A percentile compares a stretch with the other conserved stretches of the same genome.
These are phyloP conservation scores for Ramaria rubella DNA, from an alignment of 768 basidiomycete genomes.

Conservation along the genomic window DNA sequence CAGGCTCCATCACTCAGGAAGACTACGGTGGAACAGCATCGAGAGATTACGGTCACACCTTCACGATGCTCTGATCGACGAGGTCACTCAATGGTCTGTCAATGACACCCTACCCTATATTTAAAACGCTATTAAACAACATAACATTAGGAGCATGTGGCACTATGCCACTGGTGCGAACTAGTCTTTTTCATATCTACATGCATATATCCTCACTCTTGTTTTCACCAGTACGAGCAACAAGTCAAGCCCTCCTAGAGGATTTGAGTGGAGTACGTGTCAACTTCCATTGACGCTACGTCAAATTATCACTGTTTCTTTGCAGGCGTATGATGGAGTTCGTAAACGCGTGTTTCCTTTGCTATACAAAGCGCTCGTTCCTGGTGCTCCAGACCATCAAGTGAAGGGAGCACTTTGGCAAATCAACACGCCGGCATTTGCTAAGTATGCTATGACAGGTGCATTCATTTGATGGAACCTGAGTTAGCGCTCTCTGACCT, in stretches of 20 bases:
- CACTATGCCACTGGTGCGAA: slow-evolving; percentile 50
- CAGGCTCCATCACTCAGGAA: slow-evolving; percentile 44
- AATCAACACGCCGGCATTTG: slow-evolving; percentile 57
- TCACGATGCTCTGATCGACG: slow-evolving; percentile 62
- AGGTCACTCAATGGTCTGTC: slow-evolving; percentile 60
- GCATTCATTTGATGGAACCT: slow-evolving; percentile 4
- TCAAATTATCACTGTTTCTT: background rate
- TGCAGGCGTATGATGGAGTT: slow-evolving; percentile 64
- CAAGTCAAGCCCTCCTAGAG: slow-evolving; percentile 45
- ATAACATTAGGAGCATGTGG: slow-evolving; percentile 39
- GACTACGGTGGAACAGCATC: slow-evolving; percentile 67
- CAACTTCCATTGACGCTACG: background rate
- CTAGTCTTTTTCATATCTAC: slow-evolving; percentile 6
- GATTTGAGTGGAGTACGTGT: slow-evolving; percentile 40
- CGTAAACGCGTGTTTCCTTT: slow-evolving; percentile 54
- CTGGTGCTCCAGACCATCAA: slow-evolving; percentile 77
- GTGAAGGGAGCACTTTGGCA: slow-evolving; percentile 91
- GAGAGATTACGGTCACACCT: slow-evolving; percentile 54
- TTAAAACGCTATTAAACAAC: background rate
- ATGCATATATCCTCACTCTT: slow-evolving; percentile 10
- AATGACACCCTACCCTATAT: background rate
- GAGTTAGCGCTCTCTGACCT: slow-evolving; percentile 11
- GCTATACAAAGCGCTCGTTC: slow-evolving; percentile 51
- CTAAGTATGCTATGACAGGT: slow-evolving; percentile 39
- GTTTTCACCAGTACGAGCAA: slow-evolving; percentile 36